phyloP scores from a whole-genome alignment of 2,329 filamentous ascomycete species.

The Diaporthe destruens region DNA sequence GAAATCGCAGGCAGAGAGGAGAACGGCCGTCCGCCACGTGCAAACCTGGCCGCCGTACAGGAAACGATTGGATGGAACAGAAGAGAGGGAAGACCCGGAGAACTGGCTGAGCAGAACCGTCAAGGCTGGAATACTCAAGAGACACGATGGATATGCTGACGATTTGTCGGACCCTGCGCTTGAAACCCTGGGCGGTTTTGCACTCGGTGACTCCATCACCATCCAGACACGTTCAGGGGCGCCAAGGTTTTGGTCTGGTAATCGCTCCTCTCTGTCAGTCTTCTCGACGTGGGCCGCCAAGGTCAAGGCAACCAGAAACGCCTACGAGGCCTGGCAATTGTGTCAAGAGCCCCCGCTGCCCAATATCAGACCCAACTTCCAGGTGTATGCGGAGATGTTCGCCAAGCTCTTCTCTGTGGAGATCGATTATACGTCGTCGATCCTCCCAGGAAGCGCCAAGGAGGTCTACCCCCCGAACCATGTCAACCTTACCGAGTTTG shows the following conservation, averaged over 20 bases:
- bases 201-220: slow-evolving; percentile 64
- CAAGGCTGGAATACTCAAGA: slow-evolving; percentile 65
- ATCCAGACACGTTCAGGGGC: slow-evolving; percentile 64
- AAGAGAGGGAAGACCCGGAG: slow-evolving; percentile 64
- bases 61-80: slow-evolving; percentile 68
- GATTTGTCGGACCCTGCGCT: slow-evolving; percentile 61
- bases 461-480: slow-evolving; percentile 68
- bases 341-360: slow-evolving; percentile 56
- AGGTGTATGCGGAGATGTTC: slow-evolving; percentile 72
- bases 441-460: slow-evolving; percentile 70
- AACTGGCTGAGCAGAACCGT: slow-evolving; percentile 68
- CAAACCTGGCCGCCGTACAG: slow-evolving; percentile 73
- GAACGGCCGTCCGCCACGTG: slow-evolving; percentile 61
- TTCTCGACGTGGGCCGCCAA: slow-evolving; percentile 65
- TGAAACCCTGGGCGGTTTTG: slow-evolving; percentile 65
- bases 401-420: slow-evolving; percentile 62
- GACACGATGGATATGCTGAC: slow-evolving; percentile 67
- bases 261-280: slow-evolving; percentile 50
- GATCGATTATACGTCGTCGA: slow-evolving; percentile 43
- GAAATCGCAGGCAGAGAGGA: slow-evolving; percentile 65
- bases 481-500: slow-evolving; percentile 72
- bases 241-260: slow-evolving; percentile 49
- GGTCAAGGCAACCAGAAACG: slow-evolving; percentile 70
- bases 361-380: slow-evolving; percentile 52
- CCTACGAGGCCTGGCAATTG: slow-evolving; percentile 70